phyloP scores from a whole-genome alignment of 495 filamentous ascomycete species.

The Penicillium crystallinum region DNA sequence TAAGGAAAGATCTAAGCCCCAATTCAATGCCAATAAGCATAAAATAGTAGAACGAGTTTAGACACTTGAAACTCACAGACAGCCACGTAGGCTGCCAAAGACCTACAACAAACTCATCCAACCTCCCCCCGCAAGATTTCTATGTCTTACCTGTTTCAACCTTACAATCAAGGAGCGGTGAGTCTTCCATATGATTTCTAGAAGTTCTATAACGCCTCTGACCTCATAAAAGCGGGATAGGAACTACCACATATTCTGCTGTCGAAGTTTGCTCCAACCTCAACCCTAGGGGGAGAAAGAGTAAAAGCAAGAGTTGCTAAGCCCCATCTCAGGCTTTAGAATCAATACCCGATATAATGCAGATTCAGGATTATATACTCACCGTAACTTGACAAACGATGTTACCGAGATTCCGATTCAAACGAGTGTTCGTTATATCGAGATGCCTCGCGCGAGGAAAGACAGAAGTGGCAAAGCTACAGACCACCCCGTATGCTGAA shows the following conservation, averaged over 20 bases:
- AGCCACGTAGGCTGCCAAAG: neutral
- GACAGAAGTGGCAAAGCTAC: neutral
- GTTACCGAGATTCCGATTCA: no score
- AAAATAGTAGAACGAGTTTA: no score
- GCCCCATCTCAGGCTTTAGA: neutral
- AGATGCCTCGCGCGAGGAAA: neutral
- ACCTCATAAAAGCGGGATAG: neutral
- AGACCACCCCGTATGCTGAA: neutral
- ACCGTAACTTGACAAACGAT: neutral
- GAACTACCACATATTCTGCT: neutral
- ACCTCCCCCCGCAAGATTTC: neutral
- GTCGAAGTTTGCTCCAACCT: neutral
- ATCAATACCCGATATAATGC: neutral
- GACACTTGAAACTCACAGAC: neutral
- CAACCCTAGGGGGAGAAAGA: neutral
- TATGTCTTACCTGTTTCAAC: neutral
- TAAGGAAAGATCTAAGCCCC: neutral
- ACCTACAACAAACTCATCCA: neutral
- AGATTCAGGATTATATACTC: neutral
- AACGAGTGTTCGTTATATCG: neutral
- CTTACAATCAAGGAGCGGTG: neutral
- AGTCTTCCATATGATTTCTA: neutral
- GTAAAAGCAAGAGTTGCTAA: neutral
- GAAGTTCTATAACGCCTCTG: neutral
- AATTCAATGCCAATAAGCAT: no score